These are phyloP conservation scores for Blastobotrys raffinosifermentans DNA, from an alignment of 1,139 yeast species.

Conservation along the genomic window DNA sequence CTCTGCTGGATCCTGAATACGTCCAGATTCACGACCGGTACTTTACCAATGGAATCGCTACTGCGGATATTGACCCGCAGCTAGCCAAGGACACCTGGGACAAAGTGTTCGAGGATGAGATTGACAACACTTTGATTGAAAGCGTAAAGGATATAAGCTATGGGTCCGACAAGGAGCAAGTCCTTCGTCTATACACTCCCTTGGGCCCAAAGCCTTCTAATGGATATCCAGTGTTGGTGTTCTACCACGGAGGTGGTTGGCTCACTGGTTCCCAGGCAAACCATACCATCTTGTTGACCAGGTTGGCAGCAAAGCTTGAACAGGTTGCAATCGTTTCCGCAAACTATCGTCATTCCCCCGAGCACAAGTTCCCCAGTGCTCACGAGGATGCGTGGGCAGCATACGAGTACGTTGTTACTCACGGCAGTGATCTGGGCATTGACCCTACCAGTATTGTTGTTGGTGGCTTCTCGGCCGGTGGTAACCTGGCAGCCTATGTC, in stretches of 20 bases:
- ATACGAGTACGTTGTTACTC: conserved; percentile 19
- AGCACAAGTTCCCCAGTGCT: conserved; percentile 44
- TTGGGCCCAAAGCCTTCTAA: conserved; percentile 3
- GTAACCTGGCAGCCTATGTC: conserved; percentile 36
- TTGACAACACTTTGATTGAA: too few relatives aligned
- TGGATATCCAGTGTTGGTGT: conserved; percentile 8
- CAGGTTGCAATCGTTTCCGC: conserved; percentile 15
- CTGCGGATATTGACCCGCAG: too few relatives aligned
- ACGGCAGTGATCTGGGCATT: conserved; percentile 26
- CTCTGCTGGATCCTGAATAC: too few relatives aligned
- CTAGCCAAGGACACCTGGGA: too few relatives aligned
- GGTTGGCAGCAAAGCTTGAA: conserved; percentile 7
- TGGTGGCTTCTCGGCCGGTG: conserved; percentile 45
- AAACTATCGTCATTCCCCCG: conserved; percentile 46
- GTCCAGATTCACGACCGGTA: too few relatives aligned
- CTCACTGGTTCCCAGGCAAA: conserved; percentile 4
- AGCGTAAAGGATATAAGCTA: too few relatives aligned
- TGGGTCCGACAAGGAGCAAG: too few relatives aligned
- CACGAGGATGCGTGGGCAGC: conserved; percentile 42
- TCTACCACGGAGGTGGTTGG: conserved; percentile 9
- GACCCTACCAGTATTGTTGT: conserved; percentile 34
- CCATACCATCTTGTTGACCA: too few relatives aligned
- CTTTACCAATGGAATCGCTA: too few relatives aligned
- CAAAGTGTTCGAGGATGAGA: too few relatives aligned
- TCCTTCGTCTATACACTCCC: conserved; percentile 2